phyloP scores from a whole-genome alignment of 2,329 filamentous ascomycete species.

The Podosphaera leucotricha region DNA sequence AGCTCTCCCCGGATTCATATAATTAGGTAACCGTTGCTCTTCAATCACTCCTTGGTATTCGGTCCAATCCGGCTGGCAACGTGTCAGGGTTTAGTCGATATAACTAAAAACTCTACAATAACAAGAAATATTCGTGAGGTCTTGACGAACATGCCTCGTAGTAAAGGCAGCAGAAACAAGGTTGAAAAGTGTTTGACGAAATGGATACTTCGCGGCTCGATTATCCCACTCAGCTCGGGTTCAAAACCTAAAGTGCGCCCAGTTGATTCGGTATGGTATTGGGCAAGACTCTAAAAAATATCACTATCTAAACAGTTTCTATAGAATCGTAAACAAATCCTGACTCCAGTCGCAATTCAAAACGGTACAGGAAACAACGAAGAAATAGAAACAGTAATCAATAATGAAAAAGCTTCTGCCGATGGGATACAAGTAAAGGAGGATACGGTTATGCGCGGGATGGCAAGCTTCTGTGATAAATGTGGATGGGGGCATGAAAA shows the following conservation, averaged over 20 bases:
- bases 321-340: not conserved
- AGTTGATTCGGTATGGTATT: conserved; percentile 1
- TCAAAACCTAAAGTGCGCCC: not conserved
- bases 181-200: conserved; percentile 12
- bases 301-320: not conserved
- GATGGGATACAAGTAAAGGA: too few relatives aligned
- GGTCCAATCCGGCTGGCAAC: too few relatives aligned
- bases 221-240: conserved; percentile 5
- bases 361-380: not conserved
- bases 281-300: not conserved
- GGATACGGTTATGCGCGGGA: too few relatives aligned
- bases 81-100: too few relatives aligned
- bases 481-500: too few relatives aligned
- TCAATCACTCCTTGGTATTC: too few relatives aligned
- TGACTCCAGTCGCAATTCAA: not conserved
- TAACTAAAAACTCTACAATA: too few relatives aligned
- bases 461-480: too few relatives aligned
- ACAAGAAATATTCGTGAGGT: too few relatives aligned
- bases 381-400: not conserved
- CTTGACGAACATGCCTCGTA: not conserved
- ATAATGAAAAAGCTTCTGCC: not conserved
- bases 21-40: too few relatives aligned
- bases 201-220: conserved; percentile 12
- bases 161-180: conserved; percentile 2
- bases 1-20: too few relatives aligned